Base-by-base conservation (phyloP, 495 filamentous ascomycete species). In the Glonium stellatum region DNA sequence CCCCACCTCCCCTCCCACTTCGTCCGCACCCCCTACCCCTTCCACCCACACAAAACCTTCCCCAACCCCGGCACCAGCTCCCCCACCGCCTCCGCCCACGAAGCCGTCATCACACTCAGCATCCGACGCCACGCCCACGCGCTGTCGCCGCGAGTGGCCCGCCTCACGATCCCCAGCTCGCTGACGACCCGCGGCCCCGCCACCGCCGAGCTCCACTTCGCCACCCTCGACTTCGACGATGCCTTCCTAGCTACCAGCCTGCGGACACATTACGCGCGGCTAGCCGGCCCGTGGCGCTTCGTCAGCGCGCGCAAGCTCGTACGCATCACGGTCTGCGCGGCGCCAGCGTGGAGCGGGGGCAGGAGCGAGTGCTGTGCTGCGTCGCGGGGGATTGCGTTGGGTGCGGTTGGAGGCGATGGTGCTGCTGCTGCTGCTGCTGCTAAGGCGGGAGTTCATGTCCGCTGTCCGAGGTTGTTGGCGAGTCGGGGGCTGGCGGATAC, bases 221-320 rank as follows among this genome's bases (percentile, higher is more conserved):
- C 19, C 19, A 64, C 52, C 12, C 10, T 60, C 4, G 62, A 58
- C 36, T 65, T 65, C 31, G 62, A 61, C 39, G 62, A 65, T 39
- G 22, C 19, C 10, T 53, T 23, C 44, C 47, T 65, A 18, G 62
- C 62, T 4, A 22, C 18, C 12, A 44, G 21, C 1, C 49, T 65
- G 18, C 19, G 34, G 8, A 13, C 8, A 15, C 15, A 36, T 0
- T 61, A 65, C 35, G 23, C 31, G 4, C 21, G 23, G 5, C 57
- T 65, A 15, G 58, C 58, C 12, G 58, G 57, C 1, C 25, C 53
- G 8, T 60, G 57, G 62, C 19, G 52, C 3, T 19, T 27, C 12
- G 12, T 60, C 0, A 61, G 58, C 34, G 62, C 62, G 13, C 57
- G 59, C 9, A 42, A 41, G 1, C 27, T 65, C 6, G 52, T 44